Evolutionary conservation across 2,329 filamentous ascomycete species (phyloP).

Genomic region (Arthrobotrys megalospora): DNA sequence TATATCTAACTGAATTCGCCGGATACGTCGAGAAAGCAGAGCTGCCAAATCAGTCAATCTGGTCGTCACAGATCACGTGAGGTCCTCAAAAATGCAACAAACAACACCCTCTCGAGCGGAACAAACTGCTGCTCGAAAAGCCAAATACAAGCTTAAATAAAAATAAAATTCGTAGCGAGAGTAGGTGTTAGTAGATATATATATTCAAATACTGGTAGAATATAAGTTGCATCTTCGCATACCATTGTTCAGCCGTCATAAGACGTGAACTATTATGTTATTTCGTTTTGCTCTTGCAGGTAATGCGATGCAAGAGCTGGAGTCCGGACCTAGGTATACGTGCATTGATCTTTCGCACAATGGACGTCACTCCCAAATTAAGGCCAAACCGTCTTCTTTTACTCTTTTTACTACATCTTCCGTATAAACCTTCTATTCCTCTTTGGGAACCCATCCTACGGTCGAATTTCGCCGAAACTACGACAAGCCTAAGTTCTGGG

Average conservation of each 20-base stretch:
- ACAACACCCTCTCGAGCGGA: background rate
- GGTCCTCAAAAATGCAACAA: background rate
- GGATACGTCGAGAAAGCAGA: background rate
- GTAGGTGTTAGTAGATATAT: too few relatives aligned
- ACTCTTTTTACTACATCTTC: background rate
- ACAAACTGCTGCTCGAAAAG: background rate
- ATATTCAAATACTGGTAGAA: too few relatives aligned
- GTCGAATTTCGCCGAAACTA: conserved; percentile 58
- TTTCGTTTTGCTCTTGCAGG: too few relatives aligned
- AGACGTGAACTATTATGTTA: too few relatives aligned
- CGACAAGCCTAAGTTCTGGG: conserved; percentile 31
- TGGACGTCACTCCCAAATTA: background rate
- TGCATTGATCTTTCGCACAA: background rate
- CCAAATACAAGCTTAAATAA: too few relatives aligned
- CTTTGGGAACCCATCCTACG: conserved; percentile 15
- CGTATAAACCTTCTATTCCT: background rate
- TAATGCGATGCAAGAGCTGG: too few relatives aligned
- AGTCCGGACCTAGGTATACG: too few relatives aligned
- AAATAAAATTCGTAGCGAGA: too few relatives aligned
- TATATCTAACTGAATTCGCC: background rate
- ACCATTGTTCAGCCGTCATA: too few relatives aligned
- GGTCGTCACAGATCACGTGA: background rate
- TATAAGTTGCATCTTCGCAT: too few relatives aligned
- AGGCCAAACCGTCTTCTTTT: background rate
- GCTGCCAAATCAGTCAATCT: background rate